Percentiles rank a stretch among this genome's conserved stretches.
These are phyloP conservation scores for Alternaria gaisen DNA, from an alignment of 2,329 filamentous ascomycete species.

Conservation along the genomic window DNA sequence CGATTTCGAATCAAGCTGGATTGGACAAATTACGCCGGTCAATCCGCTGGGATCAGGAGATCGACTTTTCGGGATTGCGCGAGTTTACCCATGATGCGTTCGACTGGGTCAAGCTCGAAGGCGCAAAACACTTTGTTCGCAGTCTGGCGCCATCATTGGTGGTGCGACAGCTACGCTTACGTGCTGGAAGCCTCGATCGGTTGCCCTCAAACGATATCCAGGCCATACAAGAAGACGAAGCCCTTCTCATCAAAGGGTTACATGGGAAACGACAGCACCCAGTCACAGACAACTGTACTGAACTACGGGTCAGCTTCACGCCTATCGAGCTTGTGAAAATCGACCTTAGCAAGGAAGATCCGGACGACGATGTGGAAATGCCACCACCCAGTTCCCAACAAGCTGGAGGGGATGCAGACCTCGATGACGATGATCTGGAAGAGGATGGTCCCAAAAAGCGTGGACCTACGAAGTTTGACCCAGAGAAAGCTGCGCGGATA, in stretches of 20 bases:
- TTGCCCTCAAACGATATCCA: slow-evolving; percentile 43
- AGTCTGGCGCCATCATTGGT: slow-evolving; percentile 81
- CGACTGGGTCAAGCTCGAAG: slow-evolving; percentile 81
- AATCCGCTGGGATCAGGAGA: slow-evolving; percentile 68
- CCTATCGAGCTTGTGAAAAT: slow-evolving; percentile 81
- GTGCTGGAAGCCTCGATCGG: slow-evolving; percentile 34
- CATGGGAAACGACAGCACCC: slow-evolving; percentile 74
- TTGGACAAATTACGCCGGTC: slow-evolving; percentile 63
- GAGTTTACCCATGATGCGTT: slow-evolving; percentile 81
- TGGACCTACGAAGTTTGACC: slow-evolving; percentile 66
- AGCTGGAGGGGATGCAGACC: slow-evolving; percentile 30
- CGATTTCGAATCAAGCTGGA: slow-evolving; percentile 72
- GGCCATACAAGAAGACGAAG: slow-evolving; percentile 58
- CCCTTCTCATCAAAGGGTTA: slow-evolving; percentile 70
- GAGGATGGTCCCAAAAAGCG: slow-evolving; percentile 56
- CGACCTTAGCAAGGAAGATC: slow-evolving; percentile 76
- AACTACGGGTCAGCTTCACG: slow-evolving; percentile 80
- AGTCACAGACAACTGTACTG: slow-evolving; percentile 76
- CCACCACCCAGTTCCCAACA: slow-evolving; percentile 27
- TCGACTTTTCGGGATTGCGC: slow-evolving; percentile 74
- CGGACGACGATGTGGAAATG: slow-evolving; percentile 69
- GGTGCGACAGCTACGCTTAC: slow-evolving; percentile 63
- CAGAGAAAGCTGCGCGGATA: slow-evolving; percentile 68
- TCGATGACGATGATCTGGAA: slow-evolving; percentile 48
- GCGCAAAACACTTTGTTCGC: slow-evolving; percentile 84